These are phyloP conservation scores for Alternaria solani DNA, from an alignment of 2,329 filamentous ascomycete genomes.

Conservation along the genomic window DNA sequence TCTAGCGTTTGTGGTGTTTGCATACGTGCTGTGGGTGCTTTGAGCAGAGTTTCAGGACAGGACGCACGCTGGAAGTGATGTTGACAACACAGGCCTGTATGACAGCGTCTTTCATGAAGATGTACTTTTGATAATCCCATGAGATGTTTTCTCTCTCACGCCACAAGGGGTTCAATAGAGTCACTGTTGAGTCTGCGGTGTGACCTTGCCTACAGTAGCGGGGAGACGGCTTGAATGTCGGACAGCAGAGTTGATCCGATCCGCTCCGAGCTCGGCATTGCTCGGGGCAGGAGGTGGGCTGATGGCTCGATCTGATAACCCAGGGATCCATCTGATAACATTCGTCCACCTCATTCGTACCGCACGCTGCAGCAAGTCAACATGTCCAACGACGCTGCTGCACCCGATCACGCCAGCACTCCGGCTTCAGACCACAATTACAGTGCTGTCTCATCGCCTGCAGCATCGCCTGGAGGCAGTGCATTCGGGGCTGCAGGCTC, in stretches of 20 bases:
- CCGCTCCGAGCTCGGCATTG: constrained; percentile 31
- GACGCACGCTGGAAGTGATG: neutral
- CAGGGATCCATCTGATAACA: constrained; percentile 29
- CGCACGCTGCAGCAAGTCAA: constrained; percentile 16
- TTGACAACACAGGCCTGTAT: neutral
- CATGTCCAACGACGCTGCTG: constrained; percentile 29
- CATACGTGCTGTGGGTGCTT: neutral
- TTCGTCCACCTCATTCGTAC: constrained; percentile 15
- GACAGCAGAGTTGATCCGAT: constrained; percentile 8
- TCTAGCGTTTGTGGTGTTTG: constrained; percentile 5
- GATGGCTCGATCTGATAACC: constrained; percentile 41
- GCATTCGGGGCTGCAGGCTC: constrained; percentile 19
- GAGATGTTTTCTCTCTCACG: fast-evolving
- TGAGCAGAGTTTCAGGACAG: neutral
- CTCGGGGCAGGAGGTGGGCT: constrained; percentile 15
- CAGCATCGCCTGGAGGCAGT: neutral
- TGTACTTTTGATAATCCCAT: neutral
- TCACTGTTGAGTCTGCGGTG: too few species aligned
- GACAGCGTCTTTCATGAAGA: neutral
- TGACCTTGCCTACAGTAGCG: too few species aligned
- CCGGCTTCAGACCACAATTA: constrained; percentile 11
- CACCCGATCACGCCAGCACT: constrained; percentile 19
- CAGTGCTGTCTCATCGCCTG: constrained; percentile 16
- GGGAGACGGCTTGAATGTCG: neutral
- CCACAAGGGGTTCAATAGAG: too few species aligned